phyloP scores from a whole-genome alignment of 768 basidiomycete species.

The Stropharia rugosoannulata region DNA sequence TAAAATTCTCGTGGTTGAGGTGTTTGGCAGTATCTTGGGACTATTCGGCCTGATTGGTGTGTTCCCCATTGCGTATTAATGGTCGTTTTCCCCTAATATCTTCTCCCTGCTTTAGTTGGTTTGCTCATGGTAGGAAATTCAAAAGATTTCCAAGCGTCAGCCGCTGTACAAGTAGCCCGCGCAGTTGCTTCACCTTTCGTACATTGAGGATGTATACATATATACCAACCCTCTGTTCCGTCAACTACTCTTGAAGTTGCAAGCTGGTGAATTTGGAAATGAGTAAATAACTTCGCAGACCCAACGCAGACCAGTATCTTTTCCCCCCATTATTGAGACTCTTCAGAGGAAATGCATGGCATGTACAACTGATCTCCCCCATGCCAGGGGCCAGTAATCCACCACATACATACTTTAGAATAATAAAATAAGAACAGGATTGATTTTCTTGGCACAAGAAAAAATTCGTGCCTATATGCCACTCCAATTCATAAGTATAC shows the following conservation, averaged over 20 bases:
- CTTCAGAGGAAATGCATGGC: no score
- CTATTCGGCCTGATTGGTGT: constrained; percentile 90
- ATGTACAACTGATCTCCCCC: no score
- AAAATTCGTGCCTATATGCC: not conserved
- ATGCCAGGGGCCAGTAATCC: no score
- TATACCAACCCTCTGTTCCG: not conserved
- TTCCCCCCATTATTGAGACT: no score
- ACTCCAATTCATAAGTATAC: not conserved
- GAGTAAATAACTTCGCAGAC: no score
- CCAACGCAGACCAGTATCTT: no score
- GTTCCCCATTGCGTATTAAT: constrained; percentile 27
- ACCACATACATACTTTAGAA: no score
- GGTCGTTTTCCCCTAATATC: not conserved
- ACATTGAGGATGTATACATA: not conserved
- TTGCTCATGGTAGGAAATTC: constrained; percentile 75
- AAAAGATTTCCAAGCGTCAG: constrained; percentile 51
- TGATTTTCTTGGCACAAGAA: no score
- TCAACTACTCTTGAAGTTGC: no score
- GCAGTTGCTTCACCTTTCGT: constrained; percentile 23
- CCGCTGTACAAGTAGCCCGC: constrained; percentile 27
- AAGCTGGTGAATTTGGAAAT: no score
- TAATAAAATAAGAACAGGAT: no score
- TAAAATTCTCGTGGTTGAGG: constrained; percentile 95
- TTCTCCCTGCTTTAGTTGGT: constrained; percentile 53
- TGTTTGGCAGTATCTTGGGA: constrained; percentile 89